Conservation (phyloP, 495 filamentous ascomycete genomes). For the Cetradonia linearis region DNA sequence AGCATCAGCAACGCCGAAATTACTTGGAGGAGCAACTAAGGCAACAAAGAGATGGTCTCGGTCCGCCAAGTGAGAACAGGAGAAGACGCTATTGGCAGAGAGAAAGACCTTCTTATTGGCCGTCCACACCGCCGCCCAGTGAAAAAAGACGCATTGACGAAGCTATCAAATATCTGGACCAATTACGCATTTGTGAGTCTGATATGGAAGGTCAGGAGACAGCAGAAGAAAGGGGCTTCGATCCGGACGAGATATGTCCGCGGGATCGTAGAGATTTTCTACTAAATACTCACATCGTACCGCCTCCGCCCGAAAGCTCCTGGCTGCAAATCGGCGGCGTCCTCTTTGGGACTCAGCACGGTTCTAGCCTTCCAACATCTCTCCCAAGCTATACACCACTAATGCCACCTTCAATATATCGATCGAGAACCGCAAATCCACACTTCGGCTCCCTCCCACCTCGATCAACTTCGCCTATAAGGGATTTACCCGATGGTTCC, state of each 20-base stretch:
- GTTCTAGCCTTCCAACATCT: constrained; percentile 22
- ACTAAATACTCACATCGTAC: constrained; percentile 44
- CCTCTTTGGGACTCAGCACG: constrained; percentile 54
- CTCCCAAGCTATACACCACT: constrained; percentile 14
- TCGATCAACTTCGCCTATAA: constrained; percentile 10
- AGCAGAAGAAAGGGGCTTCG: constrained; percentile 37
- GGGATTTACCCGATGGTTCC: constrained; percentile 21
- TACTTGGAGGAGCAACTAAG: constrained; percentile 20
- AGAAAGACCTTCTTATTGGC: constrained; percentile 38
- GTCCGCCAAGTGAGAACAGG: constrained; percentile 38
- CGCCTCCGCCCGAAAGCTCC: constrained; percentile 48
- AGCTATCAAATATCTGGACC: constrained; percentile 55
- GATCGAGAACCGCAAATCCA: constrained; percentile 17
- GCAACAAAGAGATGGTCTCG: constrained; percentile 13
- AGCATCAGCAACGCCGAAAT: constrained; percentile 15
- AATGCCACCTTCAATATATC: constrained; percentile 24
- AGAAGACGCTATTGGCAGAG: constrained; percentile 44
- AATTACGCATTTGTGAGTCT: constrained; percentile 45
- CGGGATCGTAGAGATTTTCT: constrained; percentile 52
- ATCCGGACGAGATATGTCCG: constrained; percentile 36
- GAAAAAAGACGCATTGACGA: constrained; percentile 42
- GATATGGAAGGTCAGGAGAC: constrained; percentile 47
- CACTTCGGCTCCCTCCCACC: constrained; percentile 19
- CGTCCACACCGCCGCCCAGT: constrained; percentile 27
- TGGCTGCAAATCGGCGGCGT: constrained; percentile 57